Evolutionary conservation across 371 early-diverging fungal species (phyloP).

Genomic region (Syncephalastrum racemosum): DNA sequence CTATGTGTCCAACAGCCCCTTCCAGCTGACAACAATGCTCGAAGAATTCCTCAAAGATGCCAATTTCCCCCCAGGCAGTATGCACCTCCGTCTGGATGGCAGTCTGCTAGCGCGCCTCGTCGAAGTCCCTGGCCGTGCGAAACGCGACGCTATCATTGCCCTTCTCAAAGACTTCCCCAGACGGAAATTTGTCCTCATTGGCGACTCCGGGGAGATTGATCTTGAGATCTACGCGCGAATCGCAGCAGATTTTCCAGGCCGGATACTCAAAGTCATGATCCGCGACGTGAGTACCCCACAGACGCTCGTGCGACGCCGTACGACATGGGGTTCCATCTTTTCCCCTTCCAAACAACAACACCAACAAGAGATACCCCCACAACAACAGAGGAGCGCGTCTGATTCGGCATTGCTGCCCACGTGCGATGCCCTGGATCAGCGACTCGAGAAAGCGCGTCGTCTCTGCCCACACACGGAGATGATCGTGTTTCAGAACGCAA

Average conservation of each 20-base stretch:
- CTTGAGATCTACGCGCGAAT: constrained; percentile 76
- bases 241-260: constrained; percentile 59
- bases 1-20: constrained; percentile 91
- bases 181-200: constrained; percentile 85
- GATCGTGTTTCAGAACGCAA: constrained; percentile 31
- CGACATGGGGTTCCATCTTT: constrained; percentile 12
- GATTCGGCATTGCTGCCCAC: neutral
- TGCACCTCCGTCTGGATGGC: constrained; percentile 67
- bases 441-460: constrained; percentile 25
- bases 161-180: constrained; percentile 75
- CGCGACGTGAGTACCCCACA: constrained; percentile 68
- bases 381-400: neutral
- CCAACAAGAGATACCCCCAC: neutral
- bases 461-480: constrained; percentile 27
- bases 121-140: constrained; percentile 49
- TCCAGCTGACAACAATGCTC: constrained; percentile 80
- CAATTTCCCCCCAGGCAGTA: constrained; percentile 80
- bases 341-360: constrained; percentile 3
- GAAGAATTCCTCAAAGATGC: constrained; percentile 65
- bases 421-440: constrained; percentile 22
- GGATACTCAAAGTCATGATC: constrained; percentile 81
- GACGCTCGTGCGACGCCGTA: constrained; percentile 4
- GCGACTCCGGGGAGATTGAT: constrained; percentile 91
- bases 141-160: constrained; percentile 57
- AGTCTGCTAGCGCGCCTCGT: constrained; percentile 33